These are phyloP conservation scores for Paracorniculantispora psalliotae DNA, from an alignment of 2,329 filamentous ascomycete genomes.

Conservation along the genomic window DNA sequence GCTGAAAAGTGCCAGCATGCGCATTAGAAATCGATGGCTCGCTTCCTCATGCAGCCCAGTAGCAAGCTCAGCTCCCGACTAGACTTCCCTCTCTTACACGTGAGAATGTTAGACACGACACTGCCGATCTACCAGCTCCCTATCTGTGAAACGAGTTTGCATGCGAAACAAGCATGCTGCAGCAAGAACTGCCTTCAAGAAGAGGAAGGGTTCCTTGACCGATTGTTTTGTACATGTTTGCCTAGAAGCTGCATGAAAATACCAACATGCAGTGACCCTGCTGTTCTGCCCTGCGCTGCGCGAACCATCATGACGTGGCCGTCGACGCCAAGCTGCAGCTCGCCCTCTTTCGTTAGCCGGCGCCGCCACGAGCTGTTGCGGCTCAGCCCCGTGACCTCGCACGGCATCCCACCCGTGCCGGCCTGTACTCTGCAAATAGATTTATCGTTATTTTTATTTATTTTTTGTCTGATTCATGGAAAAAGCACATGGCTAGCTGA, in stretches of 20 bases:
- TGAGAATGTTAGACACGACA: background rate
- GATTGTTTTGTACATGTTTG: background rate
- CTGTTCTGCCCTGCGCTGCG: no score
- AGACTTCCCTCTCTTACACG: background rate
- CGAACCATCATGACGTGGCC: slow-evolving; percentile 8
- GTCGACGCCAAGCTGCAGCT: background rate
- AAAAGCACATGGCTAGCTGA: no score
- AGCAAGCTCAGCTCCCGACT: no score
- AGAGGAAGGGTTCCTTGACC: no score
- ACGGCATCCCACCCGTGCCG: background rate
- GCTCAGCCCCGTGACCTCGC: slow-evolving; percentile 6
- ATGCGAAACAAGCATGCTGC: background rate
- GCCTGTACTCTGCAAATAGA: background rate
- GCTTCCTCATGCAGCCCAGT: no score
- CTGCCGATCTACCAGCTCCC: background rate
- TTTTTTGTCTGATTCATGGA: no score
- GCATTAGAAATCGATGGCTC: background rate
- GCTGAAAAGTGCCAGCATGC: background rate
- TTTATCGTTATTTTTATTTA: no score
- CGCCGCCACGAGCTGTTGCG: background rate
- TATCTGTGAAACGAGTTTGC: background rate
- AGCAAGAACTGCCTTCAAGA: no score
- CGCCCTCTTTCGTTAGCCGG: background rate
- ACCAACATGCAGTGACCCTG: background rate
- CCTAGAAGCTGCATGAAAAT: no score